Evolutionary conservation across 2,329 filamentous ascomycete genomes (phyloP).

Genomic region (Aureobasidium leucospermi): DNA sequence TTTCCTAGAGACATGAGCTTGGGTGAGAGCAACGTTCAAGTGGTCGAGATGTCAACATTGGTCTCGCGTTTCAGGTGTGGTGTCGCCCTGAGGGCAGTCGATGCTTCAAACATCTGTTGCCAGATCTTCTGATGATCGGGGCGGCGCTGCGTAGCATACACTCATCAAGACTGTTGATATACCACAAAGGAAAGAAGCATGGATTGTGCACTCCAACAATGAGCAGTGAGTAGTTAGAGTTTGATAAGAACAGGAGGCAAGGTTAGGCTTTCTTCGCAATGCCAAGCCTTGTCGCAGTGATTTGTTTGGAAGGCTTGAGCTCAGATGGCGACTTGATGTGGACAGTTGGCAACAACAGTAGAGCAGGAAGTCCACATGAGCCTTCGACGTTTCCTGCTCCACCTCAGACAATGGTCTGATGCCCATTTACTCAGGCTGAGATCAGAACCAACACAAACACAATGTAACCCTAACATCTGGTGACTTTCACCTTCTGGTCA

Average conservation of each 20-base stretch:
- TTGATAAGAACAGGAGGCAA: background rate
- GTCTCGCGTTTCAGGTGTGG: background rate
- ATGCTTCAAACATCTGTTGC: background rate
- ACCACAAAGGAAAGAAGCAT: background rate
- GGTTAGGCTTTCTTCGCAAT: background rate
- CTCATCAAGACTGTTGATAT: background rate
- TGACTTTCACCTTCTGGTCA: no score
- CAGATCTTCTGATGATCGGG: background rate
- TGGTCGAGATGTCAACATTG: background rate
- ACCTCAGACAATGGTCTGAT: no score
- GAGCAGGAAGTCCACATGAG: no score
- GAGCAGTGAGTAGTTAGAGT: background rate
- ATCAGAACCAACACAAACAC: no score
- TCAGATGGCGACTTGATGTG: background rate
- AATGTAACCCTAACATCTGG: no score
- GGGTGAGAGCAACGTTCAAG: background rate
- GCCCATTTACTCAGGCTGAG: no score
- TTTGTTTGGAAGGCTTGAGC: background rate
- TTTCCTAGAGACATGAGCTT: background rate
- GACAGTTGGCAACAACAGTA: background rate
- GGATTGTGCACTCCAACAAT: background rate
- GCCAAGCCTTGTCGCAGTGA: background rate
- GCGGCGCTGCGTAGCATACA: no score
- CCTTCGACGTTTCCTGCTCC: no score
- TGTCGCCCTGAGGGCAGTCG: background rate